A percentile compares a stretch with the other conserved stretches of the same genome.
phyloP scores from a whole-genome alignment of 805 yeast species.

The Teunomyces funiuensis region DNA sequence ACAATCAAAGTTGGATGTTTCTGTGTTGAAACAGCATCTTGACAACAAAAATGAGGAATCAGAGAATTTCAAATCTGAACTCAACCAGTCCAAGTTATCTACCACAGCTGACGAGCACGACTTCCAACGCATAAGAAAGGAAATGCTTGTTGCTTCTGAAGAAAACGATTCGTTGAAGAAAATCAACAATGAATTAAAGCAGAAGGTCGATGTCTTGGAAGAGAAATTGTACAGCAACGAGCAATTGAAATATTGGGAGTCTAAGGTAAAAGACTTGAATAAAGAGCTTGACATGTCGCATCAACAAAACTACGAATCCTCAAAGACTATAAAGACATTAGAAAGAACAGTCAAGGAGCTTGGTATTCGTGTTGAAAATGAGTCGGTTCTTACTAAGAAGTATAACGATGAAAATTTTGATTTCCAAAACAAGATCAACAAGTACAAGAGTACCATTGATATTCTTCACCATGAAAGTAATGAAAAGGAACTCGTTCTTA shows the following conservation, averaged over 20 bases:
- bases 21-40: conserved; percentile 35
- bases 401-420: conserved; percentile 61
- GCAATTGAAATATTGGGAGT: conserved; percentile 62
- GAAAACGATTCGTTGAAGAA: conserved; percentile 66
- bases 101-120: conserved; percentile 31
- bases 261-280: conserved; percentile 54
- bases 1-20: conserved; percentile 27
- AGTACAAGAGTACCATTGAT: conserved; percentile 39
- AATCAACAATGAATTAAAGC: conserved; percentile 50
- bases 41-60: conserved; percentile 34
- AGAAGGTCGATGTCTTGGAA: conserved; percentile 47
- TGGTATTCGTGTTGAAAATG: conserved; percentile 51
- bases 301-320: conserved; percentile 49
- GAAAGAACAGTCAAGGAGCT: conserved; percentile 57
- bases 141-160: conserved; percentile 56
- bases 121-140: conserved; percentile 43
- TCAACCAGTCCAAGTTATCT: conserved; percentile 30
- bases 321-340: conserved; percentile 48
- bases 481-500: conserved; percentile 45
- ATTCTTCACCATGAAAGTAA: conserved; percentile 37
- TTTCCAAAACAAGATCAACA: conserved; percentile 50
- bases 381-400: conserved; percentile 47
- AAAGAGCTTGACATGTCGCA: conserved; percentile 47
- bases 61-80: conserved; percentile 33
- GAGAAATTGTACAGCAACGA: conserved; percentile 48